Base-by-base conservation (phyloP, 2,329 filamentous ascomycete species). In the Fusarium longipes region DNA sequence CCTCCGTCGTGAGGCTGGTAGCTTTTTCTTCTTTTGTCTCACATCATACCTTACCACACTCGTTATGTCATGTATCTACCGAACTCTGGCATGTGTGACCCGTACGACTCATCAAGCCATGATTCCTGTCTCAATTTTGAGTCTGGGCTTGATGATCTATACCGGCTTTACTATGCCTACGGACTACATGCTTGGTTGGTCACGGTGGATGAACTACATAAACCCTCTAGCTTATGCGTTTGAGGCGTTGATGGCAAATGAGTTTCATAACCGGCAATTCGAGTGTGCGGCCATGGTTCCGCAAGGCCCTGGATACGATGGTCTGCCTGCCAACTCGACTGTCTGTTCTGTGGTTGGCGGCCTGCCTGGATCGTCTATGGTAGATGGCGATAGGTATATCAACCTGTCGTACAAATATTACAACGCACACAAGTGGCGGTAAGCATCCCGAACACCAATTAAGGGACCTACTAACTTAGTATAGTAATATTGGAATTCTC, bases 401-500 rank as follows among this genome's bases (percentile, higher is more conserved):
- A 74, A 79, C 11, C 73, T 79, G 4, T 84, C 82, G 38, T 91
- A 86, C 70, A 71, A 78, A 14, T 91, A 91, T 74, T 82, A 78
- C 18, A 85, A 84, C 63, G 78, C 79, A 0, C 82, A 91, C 67
- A 80, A 85, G 9, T 91, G 89, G 89, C 65, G 71, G 71, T 63
- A 47, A 3, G 65, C 22, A 14, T 2, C 1, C 3, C 4, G 3
- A 17, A 2, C 1, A 5, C 0, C 2, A 0, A 15, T 4, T 2
- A 2, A 0, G 4, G 0, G 1, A 3, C 0, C 4, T 4, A 3
- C 35, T 57, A 2, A 56, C 29, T 6, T 29, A 1, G 0, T 2
- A 0, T 7, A 81, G 90, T 4, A 92, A 93, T 70, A 83, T 91
- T 52, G 90, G 90, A 2, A 91, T 93, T 59, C 76, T 92, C 3